Evolutionary conservation across 1,284 basidiomycete genomes (phyloP), one percentile per base, ranked within the genome.

Genomic region (Athelia sp.): DNA sequence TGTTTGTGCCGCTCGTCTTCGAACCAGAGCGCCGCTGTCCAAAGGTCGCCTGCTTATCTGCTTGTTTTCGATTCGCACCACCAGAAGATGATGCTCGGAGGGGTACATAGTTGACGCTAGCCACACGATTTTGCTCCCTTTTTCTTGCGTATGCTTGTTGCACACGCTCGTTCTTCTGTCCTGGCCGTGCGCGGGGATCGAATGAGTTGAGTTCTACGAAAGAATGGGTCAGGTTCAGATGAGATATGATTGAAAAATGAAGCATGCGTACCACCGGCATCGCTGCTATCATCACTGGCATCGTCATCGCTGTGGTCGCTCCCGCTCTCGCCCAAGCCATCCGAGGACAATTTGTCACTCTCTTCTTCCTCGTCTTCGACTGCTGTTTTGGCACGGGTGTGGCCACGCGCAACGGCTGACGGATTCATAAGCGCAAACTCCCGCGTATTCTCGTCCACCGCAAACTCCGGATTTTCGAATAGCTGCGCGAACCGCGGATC

Each of bases 351-450:
- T 59, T 79, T 81, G 51, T 93, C 90, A 60, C 88, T 92, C 64
- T 94, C 88, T 21, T 93, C 91, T 50, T 92, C 90, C 60, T 96
- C 93, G 36, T 90, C 83, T 62, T 94, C 90, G 21, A 93, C 93
- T 3, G 90, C 91, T 0, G 93, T 93, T 70, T 78, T 89, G 58
- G 65, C 56, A 45, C 61, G 66, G 43, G 58, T 70, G 59, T 65
- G 64, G 57, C 69, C 74, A 56, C 77, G 78, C 4, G 81, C 82
- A 29, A 78, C 77, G 4, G 81, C 72, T 8, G 91, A 94, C 3
- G 97, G 96, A 65, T 99, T 96, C 65, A 98, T 80, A 57, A 98
- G 70, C 19, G 87, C 87, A 63, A 79, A 99, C 70, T 98, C 97
- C 62, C 90, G 77, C 55, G 76, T 90, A 38, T 70, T 78, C 69